Conservation (phyloP, 2,329 filamentous ascomycete genomes). For the Neonectria magnoliae region DNA sequence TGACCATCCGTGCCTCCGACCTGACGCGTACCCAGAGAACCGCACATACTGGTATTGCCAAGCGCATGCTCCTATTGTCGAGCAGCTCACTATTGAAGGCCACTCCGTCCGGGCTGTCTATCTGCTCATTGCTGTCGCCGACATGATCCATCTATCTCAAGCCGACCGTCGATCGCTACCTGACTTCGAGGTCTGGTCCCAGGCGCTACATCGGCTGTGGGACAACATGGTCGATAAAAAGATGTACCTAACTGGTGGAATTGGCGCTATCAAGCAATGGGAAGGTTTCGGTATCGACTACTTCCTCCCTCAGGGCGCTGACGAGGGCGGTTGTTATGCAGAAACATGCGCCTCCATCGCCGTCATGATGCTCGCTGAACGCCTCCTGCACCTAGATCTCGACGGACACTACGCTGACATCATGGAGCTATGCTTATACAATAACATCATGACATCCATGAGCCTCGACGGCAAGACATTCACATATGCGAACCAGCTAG, state of each 20-base stretch:
- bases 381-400: constrained; percentile 63
- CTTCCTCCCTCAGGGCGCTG: constrained; percentile 63
- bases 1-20: constrained; percentile 58
- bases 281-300: constrained; percentile 34
- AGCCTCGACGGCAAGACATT: constrained; percentile 65
- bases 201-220: constrained; percentile 62
- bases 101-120: constrained; percentile 71
- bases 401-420: constrained; percentile 65
- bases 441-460: constrained; percentile 68
- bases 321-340: constrained; percentile 70
- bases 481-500: constrained; percentile 70
- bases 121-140: constrained; percentile 65
- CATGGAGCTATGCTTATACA: constrained; percentile 70
- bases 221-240: constrained; percentile 69
- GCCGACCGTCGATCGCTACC: constrained; percentile 27
- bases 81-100: constrained; percentile 55
- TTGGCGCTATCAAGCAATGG: constrained; percentile 58
- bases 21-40: constrained; percentile 57
- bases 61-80: constrained; percentile 63
- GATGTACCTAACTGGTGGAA: constrained; percentile 71
- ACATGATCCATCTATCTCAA: constrained; percentile 58
- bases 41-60: constrained; percentile 62
- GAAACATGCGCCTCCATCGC: constrained; percentile 71
- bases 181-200: constrained; percentile 42
- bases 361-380: constrained; percentile 68